Conservation (phyloP, 2,329 filamentous ascomycete genomes). For the Ceratocystis smalleyi region DNA sequence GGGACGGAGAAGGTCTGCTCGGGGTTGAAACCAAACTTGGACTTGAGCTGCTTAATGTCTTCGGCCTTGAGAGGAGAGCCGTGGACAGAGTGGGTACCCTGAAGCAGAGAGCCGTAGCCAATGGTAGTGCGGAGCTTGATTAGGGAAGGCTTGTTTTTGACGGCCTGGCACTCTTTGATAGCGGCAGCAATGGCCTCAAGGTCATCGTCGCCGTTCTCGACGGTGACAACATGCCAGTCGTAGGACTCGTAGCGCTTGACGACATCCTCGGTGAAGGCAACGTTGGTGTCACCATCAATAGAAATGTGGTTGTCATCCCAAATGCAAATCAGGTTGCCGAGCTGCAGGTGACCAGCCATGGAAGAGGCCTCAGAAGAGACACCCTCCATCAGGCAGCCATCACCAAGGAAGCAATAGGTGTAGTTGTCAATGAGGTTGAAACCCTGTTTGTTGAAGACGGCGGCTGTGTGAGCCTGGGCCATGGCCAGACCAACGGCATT, state of each 20-base stretch:
- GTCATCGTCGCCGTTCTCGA: constrained; percentile 79
- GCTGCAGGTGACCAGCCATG: constrained; percentile 85
- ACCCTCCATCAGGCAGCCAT: constrained; percentile 98
- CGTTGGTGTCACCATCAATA: constrained; percentile 87
- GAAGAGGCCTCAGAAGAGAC: constrained; percentile 85
- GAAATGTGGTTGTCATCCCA: constrained; percentile 99
- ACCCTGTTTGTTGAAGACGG: constrained; percentile 89
- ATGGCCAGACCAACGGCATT: constrained; percentile 98
- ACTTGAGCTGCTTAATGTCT: constrained; percentile 85
- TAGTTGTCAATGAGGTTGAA: constrained; percentile 89
- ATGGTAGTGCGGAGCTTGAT: constrained; percentile 98
- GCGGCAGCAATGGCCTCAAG: constrained; percentile 76
- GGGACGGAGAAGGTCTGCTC: constrained; percentile 85
- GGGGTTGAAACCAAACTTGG: constrained; percentile 91
- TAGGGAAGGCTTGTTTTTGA: constrained; percentile 90
- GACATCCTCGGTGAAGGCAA: constrained; percentile 94
- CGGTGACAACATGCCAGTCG: constrained; percentile 81
- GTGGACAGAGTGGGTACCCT: constrained; percentile 92
- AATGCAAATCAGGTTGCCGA: constrained; percentile 91
- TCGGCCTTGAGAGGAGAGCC: constrained; percentile 90
- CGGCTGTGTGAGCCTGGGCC: constrained; percentile 80
- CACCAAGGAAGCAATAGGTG: constrained; percentile 92
- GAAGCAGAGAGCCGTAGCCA: constrained; percentile 81
- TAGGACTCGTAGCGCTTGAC: constrained; percentile 89
- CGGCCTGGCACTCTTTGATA: constrained; percentile 66